These are phyloP conservation scores for Phaffomyces antillensis DNA, from an alignment of 805 yeast genomes.

Conservation along the genomic window DNA sequence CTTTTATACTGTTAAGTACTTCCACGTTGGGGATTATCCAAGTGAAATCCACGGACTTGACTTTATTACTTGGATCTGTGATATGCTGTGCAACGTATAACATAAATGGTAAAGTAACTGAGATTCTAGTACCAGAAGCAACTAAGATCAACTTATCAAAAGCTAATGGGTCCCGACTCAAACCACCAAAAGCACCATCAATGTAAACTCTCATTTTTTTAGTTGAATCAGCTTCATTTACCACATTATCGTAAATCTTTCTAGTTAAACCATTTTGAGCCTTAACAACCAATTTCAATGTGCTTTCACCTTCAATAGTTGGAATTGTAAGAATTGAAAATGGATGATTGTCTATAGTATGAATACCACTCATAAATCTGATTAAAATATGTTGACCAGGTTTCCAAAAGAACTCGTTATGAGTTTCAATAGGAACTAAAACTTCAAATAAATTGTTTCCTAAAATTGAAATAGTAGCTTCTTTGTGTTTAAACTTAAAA, in stretches of 20 bases:
- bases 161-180: constrained; percentile 35
- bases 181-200: constrained; percentile 57
- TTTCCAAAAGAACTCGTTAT: constrained; percentile 34
- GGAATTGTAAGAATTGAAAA: constrained; percentile 39
- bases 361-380: constrained; percentile 35
- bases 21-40: constrained; percentile 36
- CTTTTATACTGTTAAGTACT: constrained; percentile 33
- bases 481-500: constrained; percentile 32
- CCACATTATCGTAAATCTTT: constrained; percentile 19
- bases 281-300: constrained; percentile 37
- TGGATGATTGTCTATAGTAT: constrained; percentile 48
- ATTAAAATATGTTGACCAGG: constrained; percentile 53
- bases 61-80: constrained; percentile 7
- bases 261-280: constrained; percentile 43
- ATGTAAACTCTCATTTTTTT: constrained; percentile 24
- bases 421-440: constrained; percentile 18
- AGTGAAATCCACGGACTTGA: constrained; percentile 30
- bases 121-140: constrained; percentile 46
- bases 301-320: constrained; percentile 2
- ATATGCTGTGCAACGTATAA: constrained; percentile 15
- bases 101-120: constrained; percentile 42
- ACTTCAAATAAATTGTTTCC: constrained; percentile 29
- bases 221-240: constrained; percentile 21
- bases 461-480: constrained; percentile 25
- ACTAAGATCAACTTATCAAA: constrained; percentile 38